Base-by-base conservation (phyloP, 768 basidiomycete species). In the Cytidiella melzeri region DNA sequence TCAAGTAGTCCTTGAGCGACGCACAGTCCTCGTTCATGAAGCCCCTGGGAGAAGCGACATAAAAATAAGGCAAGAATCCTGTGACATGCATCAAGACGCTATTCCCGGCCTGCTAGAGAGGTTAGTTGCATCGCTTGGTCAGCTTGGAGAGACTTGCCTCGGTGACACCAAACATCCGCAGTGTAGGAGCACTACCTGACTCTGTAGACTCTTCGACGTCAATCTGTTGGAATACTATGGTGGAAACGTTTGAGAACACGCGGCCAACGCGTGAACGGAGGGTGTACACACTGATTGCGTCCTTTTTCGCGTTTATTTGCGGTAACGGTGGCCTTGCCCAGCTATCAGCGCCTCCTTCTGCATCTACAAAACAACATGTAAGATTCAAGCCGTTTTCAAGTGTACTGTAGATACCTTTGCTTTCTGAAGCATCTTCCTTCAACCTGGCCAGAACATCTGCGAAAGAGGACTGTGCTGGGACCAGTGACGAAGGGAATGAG, bases 41-140 rank as follows among this genome's bases (percentile, higher is more conserved):
- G 0, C 93, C 93, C 15, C 86, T 79, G 26, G 96, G 96, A 25
- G 84, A 79, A 3, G 90, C 75, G 37, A 98, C 69, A 59, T 92
- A 99, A 67, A 99, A 96, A 66, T 99, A 98, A 0, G 96, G 95
- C 43, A 81, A 66, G 63, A 96, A 97, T 27, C 82, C 81, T 2
- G 75, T 83, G 43, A 99, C 76, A 53, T 86, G 80, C 2, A 84
- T 85, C 13, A 97, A 75, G 1, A 98, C 88, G 49, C 94, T 97
- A 63, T 98, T 79, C 0, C 95, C 95, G 1, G 71, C 74, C 88
- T 94, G 50, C 36, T 41, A 25, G n/a, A 12, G 45, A 13, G 5
- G 12, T 30, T 9, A 30, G 19, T n/a, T 20, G 21, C 28, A 10
- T 25, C 24, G 4, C 13, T 38, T 12, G 37, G n/a, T n/a, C n/a